Evolutionary conservation across 352 stramenopile species (phyloP), one percentile per base, ranked within the genome.

Genomic region (Phytophthora meadii): DNA sequence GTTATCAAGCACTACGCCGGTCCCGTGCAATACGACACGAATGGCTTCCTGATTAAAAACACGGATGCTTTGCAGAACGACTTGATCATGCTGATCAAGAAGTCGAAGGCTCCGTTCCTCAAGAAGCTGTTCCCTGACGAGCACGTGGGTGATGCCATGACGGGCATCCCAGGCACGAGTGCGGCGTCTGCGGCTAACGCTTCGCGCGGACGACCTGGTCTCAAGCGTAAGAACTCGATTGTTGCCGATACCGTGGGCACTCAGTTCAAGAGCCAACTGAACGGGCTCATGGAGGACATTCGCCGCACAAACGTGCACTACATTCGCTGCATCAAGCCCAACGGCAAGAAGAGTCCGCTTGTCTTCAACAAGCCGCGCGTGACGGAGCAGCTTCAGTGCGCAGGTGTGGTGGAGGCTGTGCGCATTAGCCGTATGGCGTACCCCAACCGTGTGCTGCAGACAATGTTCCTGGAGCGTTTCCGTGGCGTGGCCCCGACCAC

Each of bases 301-400:
- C 92, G 97, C 51, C 87, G 84, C 37, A 99, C 96, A 2, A 92
- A 98, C 58, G 95, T 98, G 24, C 97, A 99, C 72, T 99, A 99
- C 80, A 97, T 99, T 65, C 89, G 97, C 32, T 99, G 98, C 76
- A 97, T 99, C 65, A 99, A 99, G 79, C 97, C 98, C 0, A 99
- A 99, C 73, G 90, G 97, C 68, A 87, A 97, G 40, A 98, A 99
- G 71, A 98, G 97, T 55, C 55, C 87, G 42, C 28, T 71, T 12
- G 53, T 89, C 12, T 95, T 99, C 68, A 95, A 94, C 66, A 88
- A 98, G 59, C 76, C 92, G 41, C 81, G 95, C 52, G 87, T 98
- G 9, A 97, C 97, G 5, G 94, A 99, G 74, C 97, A 99, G 86
- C 72, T 99, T 10, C 85, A 91, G 61, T 99, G 99, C 62, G 96